These are phyloP conservation scores for Mentha longifolia DNA, from an alignment of 257 asterid species.

Conservation along the genomic window DNA sequence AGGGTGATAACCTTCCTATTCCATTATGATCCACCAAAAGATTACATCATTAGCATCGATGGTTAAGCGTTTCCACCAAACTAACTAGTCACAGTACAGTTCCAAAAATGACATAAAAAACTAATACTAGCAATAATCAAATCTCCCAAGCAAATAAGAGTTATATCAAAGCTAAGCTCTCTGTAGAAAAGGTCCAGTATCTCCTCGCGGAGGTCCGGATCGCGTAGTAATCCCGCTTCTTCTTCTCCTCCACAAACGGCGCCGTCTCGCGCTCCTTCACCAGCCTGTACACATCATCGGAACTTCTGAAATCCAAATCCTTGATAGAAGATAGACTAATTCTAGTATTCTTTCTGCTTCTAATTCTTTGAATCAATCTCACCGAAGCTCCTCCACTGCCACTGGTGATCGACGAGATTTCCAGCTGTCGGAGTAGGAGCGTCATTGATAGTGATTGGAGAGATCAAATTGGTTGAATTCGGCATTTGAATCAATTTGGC, in stretches of 20 bases:
- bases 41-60: background rate
- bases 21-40: background rate
- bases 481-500: too few species aligned
- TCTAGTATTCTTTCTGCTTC: constrained; percentile 26
- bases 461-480: too few species aligned
- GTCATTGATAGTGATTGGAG: constrained; percentile 30
- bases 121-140: background rate
- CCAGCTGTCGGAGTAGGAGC: constrained; percentile 38
- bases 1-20: background rate
- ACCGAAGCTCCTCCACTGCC: constrained; percentile 24
- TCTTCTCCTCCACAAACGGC: constrained; percentile 43
- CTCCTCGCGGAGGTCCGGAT: constrained; percentile 74
- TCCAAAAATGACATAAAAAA: background rate
- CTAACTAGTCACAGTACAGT: background rate
- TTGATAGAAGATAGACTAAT: constrained; percentile 43
- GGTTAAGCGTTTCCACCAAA: background rate
- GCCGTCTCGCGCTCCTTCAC: constrained; percentile 46
- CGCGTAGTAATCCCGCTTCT: constrained; percentile 63
- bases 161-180: constrained; percentile 67
- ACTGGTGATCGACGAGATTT: constrained; percentile 27
- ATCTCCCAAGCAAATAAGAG: background rate
- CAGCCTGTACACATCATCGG: constrained; percentile 35
- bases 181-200: constrained; percentile 63
- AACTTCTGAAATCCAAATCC: constrained; percentile 48
- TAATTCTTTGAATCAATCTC: background rate